Conservation (phyloP, 2,329 filamentous ascomycete species). For the Trichoderma koningiopsis region DNA sequence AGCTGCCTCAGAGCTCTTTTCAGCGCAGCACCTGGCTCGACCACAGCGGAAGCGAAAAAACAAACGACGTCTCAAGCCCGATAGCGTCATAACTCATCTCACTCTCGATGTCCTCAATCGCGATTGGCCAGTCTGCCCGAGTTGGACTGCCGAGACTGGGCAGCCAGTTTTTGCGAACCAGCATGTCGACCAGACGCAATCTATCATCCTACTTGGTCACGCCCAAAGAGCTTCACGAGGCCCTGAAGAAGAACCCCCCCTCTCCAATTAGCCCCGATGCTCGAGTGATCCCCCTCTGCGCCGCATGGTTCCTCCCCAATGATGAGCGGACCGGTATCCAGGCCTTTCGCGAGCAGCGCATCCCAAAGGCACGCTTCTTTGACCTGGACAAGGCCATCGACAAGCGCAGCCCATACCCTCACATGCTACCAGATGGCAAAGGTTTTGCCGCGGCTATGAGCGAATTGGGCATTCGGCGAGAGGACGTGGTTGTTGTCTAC, state of each 20-base stretch:
- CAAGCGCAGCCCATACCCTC: conserved; percentile 83
- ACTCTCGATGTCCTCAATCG: conserved; percentile 46
- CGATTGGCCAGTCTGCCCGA: conserved; percentile 47
- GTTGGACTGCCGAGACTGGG: conserved; percentile 43
- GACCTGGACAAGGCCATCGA: conserved; percentile 93
- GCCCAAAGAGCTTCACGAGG: conserved; percentile 77
- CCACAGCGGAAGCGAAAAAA: neutral
- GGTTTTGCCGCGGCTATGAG: conserved; percentile 88
- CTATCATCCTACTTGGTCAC: conserved; percentile 86
- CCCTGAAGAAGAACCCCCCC: conserved; percentile 78
- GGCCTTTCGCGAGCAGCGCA: conserved; percentile 78
- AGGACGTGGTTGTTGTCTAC: conserved; percentile 93
- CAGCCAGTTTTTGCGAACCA: conserved; percentile 38
- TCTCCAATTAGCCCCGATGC: conserved; percentile 79
- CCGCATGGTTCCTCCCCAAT: conserved; percentile 95
- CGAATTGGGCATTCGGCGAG: conserved; percentile 78
- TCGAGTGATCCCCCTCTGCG: conserved; percentile 85
- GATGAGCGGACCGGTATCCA: conserved; percentile 80
- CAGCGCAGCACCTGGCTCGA: neutral
- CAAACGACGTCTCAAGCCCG: neutral
- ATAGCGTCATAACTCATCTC: neutral
- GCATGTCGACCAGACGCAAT: conserved; percentile 36
- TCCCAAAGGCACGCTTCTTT: conserved; percentile 92
- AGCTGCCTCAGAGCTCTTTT: neutral
- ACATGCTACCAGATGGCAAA: conserved; percentile 87